Base-by-base conservation (phyloP, 805 yeast species). In the Wickerhamiella occidentalis region DNA sequence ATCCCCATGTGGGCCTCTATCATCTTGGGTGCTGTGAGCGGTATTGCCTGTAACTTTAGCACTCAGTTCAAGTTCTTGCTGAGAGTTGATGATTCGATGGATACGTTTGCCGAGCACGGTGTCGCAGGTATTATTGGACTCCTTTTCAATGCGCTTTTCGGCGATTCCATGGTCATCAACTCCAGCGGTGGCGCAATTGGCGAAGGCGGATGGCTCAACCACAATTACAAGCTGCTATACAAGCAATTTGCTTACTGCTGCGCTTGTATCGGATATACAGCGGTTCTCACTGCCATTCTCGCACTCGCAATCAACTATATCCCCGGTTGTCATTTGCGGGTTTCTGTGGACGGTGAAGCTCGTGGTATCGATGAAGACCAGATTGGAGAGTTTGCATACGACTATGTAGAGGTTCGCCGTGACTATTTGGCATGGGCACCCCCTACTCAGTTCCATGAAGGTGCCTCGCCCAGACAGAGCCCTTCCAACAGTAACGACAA, bases 91-190 rank as follows among this genome's bases (percentile, higher is more conserved):
- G 98, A 90, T 68, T 80, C 96, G 1, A 70, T 92, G 58, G 97
- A 92, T 81, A 79, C 87, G 47, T 74, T 90, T 63, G 97, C 97
- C n/a, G 97, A 90, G 77, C 98, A 90, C 80, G 97, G 96, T 45
- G 74, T 90, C 58, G 97, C 96, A 0, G 98, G 98, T 28, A 74
- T 88, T 43, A 74, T 90, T 42, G 97, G 98, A 0, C 72, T 88
- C 44, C 51, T 90, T n/a, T 87, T 86, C 69, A 87, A 86, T 62
- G 96, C 85, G 0, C 62, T 90, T 1, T 88, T 92, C 62, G 96
- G 85, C 13, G 85, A 88, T 6, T 76, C 82, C 49, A 82, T 85
- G 65, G 94, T 92, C 48, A 76, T 90, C 54, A 96, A 95, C 13
- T 81, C 86, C 64, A 97, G 90, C 62, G 94, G 94, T 21, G 76